Percentiles rank a stretch among this genome's conserved stretches.
phyloP scores from a whole-genome alignment of 176 grass and related monocot genomes.

The Musa beccarii region DNA sequence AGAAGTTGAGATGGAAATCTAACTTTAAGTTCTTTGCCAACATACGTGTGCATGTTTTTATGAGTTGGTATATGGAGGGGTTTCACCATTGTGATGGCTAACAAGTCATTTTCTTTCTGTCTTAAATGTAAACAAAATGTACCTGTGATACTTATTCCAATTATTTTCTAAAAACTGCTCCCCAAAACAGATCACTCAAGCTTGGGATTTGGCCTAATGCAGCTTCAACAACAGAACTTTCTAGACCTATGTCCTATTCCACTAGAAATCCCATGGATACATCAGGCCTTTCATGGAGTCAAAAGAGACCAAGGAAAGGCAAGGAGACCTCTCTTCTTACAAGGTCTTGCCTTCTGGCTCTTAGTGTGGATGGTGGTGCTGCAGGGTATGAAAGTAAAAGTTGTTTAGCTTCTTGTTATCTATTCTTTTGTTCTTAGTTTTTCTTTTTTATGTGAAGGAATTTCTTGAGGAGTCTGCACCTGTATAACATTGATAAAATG shows the following conservation, averaged over 20 bases:
- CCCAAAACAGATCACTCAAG: constrained; percentile 30
- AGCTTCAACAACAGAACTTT: constrained; percentile 17
- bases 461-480: constrained; percentile 22
- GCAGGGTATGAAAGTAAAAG: constrained; percentile 21
- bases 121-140: no score
- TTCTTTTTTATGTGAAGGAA: constrained; percentile 9
- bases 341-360: constrained; percentile 28
- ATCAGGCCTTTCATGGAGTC: constrained; percentile 6
- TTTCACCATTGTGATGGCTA: no score
- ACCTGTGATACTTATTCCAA: no score
- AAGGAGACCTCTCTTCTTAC: constrained; percentile 29
- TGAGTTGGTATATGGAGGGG: no score
- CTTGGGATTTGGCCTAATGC: constrained; percentile 16
- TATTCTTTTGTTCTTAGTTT: background rate
- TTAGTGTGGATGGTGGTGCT: constrained; percentile 27
- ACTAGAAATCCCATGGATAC: constrained; percentile 6
- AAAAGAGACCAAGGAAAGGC: constrained; percentile 14
- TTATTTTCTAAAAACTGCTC: no score
- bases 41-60: no score
- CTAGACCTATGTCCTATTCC: background rate
- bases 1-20: no score
- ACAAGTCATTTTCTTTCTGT: no score
- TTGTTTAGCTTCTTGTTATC: background rate
- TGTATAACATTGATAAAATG: constrained; percentile 30
- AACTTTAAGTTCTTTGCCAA: no score